Conservation (phyloP, 1,139 yeast species). For the Debaryomycetaceae sp. region DNA sequence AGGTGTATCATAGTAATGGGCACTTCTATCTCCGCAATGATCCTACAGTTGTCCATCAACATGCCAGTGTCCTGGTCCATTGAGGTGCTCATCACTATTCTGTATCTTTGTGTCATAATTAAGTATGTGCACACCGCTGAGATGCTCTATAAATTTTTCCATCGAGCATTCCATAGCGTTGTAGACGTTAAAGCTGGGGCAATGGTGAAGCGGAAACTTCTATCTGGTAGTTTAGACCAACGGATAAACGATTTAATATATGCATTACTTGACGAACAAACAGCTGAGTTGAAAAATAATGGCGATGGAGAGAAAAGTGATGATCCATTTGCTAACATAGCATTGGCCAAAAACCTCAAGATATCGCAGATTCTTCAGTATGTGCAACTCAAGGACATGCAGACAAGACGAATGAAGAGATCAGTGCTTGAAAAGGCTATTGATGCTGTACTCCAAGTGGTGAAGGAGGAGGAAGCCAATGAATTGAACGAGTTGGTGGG, state of each 20-base stretch:
- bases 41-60: no score
- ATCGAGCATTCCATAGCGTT: neutral
- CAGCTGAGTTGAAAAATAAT: conserved; percentile 37
- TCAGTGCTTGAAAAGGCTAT: conserved; percentile 52
- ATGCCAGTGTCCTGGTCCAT: no score
- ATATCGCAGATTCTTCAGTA: conserved; percentile 50
- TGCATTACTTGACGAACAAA: conserved; percentile 49
- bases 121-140: no score
- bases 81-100: no score
- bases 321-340: conserved; percentile 42
- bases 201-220: conserved; percentile 17
- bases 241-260: conserved; percentile 50
- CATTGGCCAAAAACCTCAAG: conserved; percentile 58
- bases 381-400: conserved; percentile 58
- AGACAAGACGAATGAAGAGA: conserved; percentile 66
- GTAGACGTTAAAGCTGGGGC: neutral
- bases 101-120: no score
- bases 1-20: no score
- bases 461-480: conserved; percentile 42
- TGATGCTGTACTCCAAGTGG: conserved; percentile 48
- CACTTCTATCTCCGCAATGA: no score
- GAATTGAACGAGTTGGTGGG: conserved; percentile 37
- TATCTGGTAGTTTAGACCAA: conserved; percentile 41
- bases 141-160: neutral
- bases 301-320: conserved; percentile 19